A percentile compares a stretch with the other conserved stretches of the same genome.
phyloP scores from a whole-genome alignment of 148 eudicot species.

The Talinum fruticosum region DNA sequence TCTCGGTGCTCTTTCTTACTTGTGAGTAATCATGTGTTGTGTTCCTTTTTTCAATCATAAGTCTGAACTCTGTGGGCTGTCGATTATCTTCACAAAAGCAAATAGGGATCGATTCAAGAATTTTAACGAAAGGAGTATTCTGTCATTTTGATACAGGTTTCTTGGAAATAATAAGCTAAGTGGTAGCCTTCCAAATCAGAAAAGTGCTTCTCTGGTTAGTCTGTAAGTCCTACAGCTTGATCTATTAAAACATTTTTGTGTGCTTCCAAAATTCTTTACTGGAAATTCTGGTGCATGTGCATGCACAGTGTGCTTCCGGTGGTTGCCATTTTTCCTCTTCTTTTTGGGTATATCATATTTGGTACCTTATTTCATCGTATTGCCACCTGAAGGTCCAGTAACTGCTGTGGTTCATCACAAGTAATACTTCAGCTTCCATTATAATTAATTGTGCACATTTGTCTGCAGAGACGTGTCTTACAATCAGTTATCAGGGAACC shows the following conservation, averaged over 20 bases:
- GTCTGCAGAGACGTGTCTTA: constrained; percentile 80
- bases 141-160: constrained; percentile 45
- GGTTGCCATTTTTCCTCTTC: too few relatives aligned
- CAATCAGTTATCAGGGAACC: constrained; percentile 70
- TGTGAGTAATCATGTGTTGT: constrained; percentile 42
- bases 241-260: background rate
- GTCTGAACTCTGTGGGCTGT: background rate
- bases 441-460: constrained; percentile 11
- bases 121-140: constrained; percentile 7
- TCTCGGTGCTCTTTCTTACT: constrained; percentile 43
- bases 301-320: too few relatives aligned
- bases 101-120: background rate
- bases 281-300: background rate
- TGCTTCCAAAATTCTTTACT: background rate
- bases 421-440: background rate
- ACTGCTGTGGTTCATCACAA: background rate
- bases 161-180: constrained; percentile 73
- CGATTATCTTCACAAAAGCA: background rate
- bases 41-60: background rate
- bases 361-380: too few relatives aligned
- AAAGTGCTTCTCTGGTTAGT: constrained; percentile 47
- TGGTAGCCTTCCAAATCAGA: constrained; percentile 61
- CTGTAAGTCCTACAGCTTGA: constrained; percentile 47
- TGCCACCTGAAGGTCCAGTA: too few relatives aligned
- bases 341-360: too few relatives aligned